Percentiles rank a stretch among this genome's conserved stretches.
These are phyloP conservation scores for Tricholoma saponaceum DNA, from an alignment of 768 basidiomycete species.

Conservation along the genomic window DNA sequence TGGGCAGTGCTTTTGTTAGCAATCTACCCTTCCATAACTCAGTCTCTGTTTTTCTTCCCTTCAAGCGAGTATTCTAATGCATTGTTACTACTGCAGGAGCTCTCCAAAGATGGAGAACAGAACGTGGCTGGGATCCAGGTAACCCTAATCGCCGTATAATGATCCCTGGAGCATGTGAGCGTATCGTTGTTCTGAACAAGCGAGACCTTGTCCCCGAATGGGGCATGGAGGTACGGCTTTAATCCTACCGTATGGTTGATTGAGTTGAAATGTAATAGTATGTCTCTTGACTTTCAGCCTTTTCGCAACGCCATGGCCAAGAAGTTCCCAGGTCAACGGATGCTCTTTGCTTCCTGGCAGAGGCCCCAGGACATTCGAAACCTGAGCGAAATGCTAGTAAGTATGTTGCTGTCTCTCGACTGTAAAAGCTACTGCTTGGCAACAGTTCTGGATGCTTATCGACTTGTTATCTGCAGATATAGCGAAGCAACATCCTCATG, in stretches of 20 bases:
- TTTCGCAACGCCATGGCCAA: slow-evolving; percentile 68
- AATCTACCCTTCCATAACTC: neutral
- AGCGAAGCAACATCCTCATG: slow-evolving; percentile 63
- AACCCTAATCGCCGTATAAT: slow-evolving; percentile 35
- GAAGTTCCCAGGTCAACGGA: slow-evolving; percentile 65
- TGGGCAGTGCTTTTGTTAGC: neutral
- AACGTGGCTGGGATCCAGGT: slow-evolving; percentile 55
- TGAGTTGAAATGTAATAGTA: slow-evolving; percentile 10
- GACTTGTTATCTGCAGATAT: slow-evolving; percentile 42
- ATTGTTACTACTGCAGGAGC: slow-evolving; percentile 39
- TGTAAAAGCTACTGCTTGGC: slow-evolving; percentile 3
- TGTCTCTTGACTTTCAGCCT: slow-evolving; percentile 40
- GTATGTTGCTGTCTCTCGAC: slow-evolving; percentile 44
- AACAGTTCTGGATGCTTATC: slow-evolving; percentile 4
- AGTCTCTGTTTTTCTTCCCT: neutral
- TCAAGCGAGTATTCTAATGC: slow-evolving; percentile 3
- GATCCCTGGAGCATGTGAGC: slow-evolving; percentile 58
- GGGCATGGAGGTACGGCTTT: slow-evolving; percentile 72
- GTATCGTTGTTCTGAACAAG: slow-evolving; percentile 90
- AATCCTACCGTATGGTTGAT: slow-evolving; percentile 1
- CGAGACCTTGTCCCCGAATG: slow-evolving; percentile 85
- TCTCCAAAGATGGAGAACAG: slow-evolving; percentile 63
- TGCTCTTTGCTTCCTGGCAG: slow-evolving; percentile 73
- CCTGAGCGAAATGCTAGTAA: slow-evolving; percentile 65
- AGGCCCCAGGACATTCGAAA: slow-evolving; percentile 58